Conservation (phyloP, 352 stramenopile species). For the Pythium dissimile region DNA sequence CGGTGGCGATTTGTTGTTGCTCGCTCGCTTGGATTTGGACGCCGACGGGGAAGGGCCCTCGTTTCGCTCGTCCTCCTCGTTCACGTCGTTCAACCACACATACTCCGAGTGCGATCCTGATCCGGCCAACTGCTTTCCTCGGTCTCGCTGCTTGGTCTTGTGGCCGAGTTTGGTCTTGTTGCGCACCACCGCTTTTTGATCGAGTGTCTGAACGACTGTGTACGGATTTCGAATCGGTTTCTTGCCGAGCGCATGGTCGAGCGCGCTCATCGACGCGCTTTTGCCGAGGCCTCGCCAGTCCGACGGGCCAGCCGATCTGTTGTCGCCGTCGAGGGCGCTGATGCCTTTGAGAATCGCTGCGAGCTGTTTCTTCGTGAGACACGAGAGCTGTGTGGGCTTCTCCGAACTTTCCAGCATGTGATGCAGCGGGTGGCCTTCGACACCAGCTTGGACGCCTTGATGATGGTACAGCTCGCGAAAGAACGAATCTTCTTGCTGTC, state of each 20-base stretch:
- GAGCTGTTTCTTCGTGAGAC: conserved; percentile 38
- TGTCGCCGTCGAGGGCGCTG: conserved; percentile 8
- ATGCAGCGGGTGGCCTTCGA: conserved; percentile 49
- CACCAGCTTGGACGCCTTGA: conserved; percentile 29
- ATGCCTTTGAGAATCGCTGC: conserved; percentile 30
- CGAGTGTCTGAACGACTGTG: conserved; percentile 4
- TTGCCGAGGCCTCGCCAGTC: conserved; percentile 16
- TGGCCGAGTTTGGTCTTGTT: not conserved
- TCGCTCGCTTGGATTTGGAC: not conserved
- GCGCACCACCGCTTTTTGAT: no score
- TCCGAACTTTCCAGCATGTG: conserved; percentile 71
- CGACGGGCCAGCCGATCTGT: not conserved
- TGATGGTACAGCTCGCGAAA: conserved; percentile 70
- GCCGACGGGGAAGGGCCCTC: not conserved
- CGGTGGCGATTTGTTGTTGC: conserved; percentile 11
- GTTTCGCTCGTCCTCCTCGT: not conserved
- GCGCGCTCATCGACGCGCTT: conserved; percentile 33
- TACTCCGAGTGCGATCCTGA: not conserved
- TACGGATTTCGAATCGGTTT: conserved; percentile 14
- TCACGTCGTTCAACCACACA: not conserved
- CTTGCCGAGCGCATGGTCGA: conserved; percentile 35
- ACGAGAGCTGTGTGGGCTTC: conserved; percentile 33
- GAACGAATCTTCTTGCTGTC: conserved; percentile 57
- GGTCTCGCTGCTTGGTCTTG: not conserved
- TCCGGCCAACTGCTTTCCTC: not conserved